A percentile compares a stretch with the other conserved stretches of the same genome.
phyloP scores from a whole-genome alignment of 768 basidiomycete genomes.

The Leucosporidium creatinivorum region DNA sequence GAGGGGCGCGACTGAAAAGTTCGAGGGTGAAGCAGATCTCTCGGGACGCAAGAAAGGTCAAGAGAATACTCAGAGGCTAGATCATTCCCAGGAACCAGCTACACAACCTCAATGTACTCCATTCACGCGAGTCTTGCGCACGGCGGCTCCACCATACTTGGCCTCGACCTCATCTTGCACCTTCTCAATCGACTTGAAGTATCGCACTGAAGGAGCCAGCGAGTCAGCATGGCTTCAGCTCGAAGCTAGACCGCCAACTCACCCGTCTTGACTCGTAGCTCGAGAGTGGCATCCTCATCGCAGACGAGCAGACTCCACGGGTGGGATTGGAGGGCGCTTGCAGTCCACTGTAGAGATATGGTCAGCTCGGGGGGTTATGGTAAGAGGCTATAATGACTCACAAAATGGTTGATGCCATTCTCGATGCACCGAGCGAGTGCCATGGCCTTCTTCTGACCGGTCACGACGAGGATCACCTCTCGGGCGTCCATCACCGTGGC shows the following conservation, averaged over 20 bases:
- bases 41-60: too few species aligned
- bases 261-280: constrained; percentile 64
- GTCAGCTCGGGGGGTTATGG: too few species aligned
- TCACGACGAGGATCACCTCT: constrained; percentile 80
- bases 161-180: constrained; percentile 66
- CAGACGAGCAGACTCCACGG: constrained; percentile 84
- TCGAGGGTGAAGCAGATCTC: too few species aligned
- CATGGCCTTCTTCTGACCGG: constrained; percentile 71
- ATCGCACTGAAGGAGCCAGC: constrained; percentile 54
- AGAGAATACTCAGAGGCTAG: too few species aligned
- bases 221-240: neutral
- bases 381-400: constrained; percentile 38
- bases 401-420: constrained; percentile 83
- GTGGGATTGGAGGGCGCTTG: constrained; percentile 65
- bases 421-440: constrained; percentile 84
- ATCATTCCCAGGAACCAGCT: too few species aligned
- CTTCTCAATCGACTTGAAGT: constrained; percentile 82
- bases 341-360: constrained; percentile 41
- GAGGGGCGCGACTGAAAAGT: too few species aligned
- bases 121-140: constrained; percentile 1
- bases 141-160: neutral
- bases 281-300: constrained; percentile 79
- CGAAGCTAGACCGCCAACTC: neutral
- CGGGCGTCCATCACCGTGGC: constrained; percentile 74
- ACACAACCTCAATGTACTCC: too few species aligned